Conservation (phyloP, 306 rosid species). For the Pterocarpus macrocarpus region DNA sequence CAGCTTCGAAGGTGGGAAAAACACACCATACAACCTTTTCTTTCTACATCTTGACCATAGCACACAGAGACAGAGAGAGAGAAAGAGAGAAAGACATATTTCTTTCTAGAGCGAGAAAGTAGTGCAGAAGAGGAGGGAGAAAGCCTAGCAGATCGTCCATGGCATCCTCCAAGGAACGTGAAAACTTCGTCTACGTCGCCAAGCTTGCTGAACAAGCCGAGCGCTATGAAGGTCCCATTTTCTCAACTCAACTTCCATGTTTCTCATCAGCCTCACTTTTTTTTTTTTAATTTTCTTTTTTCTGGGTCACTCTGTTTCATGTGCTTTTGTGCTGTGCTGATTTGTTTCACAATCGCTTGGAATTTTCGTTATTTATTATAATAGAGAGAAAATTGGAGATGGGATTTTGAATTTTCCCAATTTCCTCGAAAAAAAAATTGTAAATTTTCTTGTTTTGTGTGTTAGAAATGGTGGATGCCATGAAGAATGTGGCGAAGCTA, state of each 20-base stretch:
- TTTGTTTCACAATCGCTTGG: background rate
- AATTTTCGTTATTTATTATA: slow-evolving; percentile 2
- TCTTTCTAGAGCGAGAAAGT: slow-evolving; percentile 19
- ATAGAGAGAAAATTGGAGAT: slow-evolving; percentile 11
- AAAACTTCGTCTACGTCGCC: slow-evolving; percentile 66
- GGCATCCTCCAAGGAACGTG: slow-evolving; percentile 63
- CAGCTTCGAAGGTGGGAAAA: background rate
- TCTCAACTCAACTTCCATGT: background rate
- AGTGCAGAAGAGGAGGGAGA: slow-evolving; percentile 28
- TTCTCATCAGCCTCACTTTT: background rate
- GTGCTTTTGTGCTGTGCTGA: too few species aligned
- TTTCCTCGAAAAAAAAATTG: background rate
- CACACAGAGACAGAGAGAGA: background rate
- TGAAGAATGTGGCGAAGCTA: slow-evolving; percentile 69
- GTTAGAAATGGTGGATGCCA: slow-evolving; percentile 74
- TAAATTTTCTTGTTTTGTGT: background rate
- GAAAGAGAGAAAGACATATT: background rate
- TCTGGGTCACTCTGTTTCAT: background rate
- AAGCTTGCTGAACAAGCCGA: slow-evolving; percentile 82
- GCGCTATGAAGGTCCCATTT: slow-evolving; percentile 62
- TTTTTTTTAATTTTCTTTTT: too few species aligned
- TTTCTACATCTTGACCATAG: background rate
- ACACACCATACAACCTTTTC: background rate
- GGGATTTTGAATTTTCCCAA: slow-evolving; percentile 2
- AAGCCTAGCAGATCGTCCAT: slow-evolving; percentile 45